A percentile compares a stretch with the other conserved stretches of the same genome.
phyloP scores from a whole-genome alignment of 2,329 filamentous ascomycete species.

The Phaeosphaeria sp. region DNA sequence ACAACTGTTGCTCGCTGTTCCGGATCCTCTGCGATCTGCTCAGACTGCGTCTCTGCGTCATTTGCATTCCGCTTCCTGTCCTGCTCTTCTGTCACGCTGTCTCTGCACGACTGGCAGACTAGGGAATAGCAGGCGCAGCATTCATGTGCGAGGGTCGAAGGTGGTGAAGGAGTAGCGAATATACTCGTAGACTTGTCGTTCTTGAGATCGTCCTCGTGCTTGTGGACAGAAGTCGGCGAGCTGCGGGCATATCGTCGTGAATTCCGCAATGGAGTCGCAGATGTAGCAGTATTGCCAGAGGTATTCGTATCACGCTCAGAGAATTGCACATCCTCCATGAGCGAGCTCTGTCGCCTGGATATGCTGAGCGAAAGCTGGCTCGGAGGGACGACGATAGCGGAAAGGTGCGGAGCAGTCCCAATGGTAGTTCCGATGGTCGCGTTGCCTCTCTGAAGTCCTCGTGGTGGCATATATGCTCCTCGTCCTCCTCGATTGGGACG shows the following conservation, averaged over 20 bases:
- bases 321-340: constrained; percentile 18
- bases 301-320: constrained; percentile 19
- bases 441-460: constrained; percentile 14
- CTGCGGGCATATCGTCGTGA: neutral
- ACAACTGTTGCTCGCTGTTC: neutral
- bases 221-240: constrained; percentile 15
- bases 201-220: neutral
- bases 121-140: constrained; percentile 30
- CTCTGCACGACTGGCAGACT: constrained; percentile 32
- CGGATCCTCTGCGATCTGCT: neutral
- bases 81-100: constrained; percentile 4
- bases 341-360: constrained; percentile 1
- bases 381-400: neutral
- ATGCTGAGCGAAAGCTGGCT: constrained; percentile 11
- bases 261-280: constrained; percentile 4
- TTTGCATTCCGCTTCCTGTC: neutral
- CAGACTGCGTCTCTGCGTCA: neutral
- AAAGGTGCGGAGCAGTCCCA: constrained; percentile 14
- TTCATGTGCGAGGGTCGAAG: constrained; percentile 35
- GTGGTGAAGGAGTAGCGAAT: neutral
- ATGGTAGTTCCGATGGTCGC: constrained; percentile 11
- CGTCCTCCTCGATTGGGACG: neutral
- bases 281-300: constrained; percentile 24
- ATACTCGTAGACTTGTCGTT: neutral
- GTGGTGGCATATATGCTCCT: constrained; percentile 11